These are phyloP conservation scores for Beauveria medogensis DNA, from an alignment of 2,329 filamentous ascomycete species.

Conservation along the genomic window DNA sequence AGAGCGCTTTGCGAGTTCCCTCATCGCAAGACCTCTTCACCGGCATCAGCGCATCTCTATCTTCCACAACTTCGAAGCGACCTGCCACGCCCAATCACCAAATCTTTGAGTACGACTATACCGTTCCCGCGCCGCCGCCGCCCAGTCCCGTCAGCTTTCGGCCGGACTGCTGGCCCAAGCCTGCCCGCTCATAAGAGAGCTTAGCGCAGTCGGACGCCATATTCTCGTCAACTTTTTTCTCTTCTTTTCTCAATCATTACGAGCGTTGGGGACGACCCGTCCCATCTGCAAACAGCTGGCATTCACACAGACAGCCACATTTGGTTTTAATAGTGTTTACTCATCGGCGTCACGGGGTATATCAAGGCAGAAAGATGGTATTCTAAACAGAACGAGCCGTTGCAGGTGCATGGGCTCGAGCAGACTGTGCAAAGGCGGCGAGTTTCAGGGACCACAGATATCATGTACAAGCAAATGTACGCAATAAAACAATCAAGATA, in stretches of 20 bases:
- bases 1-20: slow-evolving; percentile 36
- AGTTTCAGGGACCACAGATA: neutral
- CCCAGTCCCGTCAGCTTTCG: slow-evolving; percentile 57
- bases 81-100: slow-evolving; percentile 39
- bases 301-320: neutral
- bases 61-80: slow-evolving; percentile 33
- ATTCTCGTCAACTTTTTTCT: neutral
- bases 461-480: slow-evolving; percentile 1
- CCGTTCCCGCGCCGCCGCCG: slow-evolving; percentile 56
- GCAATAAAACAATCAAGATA: neutral
- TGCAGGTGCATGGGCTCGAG: neutral
- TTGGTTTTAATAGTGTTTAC: neutral
- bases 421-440: neutral
- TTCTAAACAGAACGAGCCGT: neutral
- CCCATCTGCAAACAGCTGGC: neutral
- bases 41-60: slow-evolving; percentile 44
- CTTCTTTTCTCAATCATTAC: neutral
- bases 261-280: neutral
- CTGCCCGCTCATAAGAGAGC: slow-evolving; percentile 23
- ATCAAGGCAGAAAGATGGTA: neutral
- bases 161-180: slow-evolving; percentile 44
- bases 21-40: slow-evolving; percentile 42
- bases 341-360: slow-evolving; percentile 1
- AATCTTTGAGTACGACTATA: slow-evolving; percentile 52
- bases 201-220: neutral